phyloP scores from a whole-genome alignment of 192 early-diverging fungal genomes.

The Rhizophagus prolifer region DNA sequence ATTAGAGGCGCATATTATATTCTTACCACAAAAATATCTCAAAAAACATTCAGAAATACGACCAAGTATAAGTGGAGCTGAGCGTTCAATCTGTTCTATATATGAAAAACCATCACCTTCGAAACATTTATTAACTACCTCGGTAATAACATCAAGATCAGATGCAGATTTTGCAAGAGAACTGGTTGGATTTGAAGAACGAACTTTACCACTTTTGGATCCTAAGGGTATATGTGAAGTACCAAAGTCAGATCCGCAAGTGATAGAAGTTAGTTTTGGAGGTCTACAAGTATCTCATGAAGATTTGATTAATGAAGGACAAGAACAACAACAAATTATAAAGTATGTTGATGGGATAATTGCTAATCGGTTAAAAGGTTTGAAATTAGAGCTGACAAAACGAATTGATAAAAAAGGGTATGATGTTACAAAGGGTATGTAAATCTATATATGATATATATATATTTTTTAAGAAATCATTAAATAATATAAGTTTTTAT shows the following conservation, averaged over 20 bases:
- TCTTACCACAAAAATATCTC: conserved; percentile 36
- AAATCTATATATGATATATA: too few relatives aligned
- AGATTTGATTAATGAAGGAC: neutral
- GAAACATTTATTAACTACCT: conserved; percentile 33
- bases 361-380: conserved; percentile 33
- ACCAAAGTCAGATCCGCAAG: conserved; percentile 33
- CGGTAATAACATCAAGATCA: conserved; percentile 40
- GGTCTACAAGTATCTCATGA: conserved; percentile 8
- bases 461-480: neutral
- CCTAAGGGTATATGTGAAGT: conserved; percentile 48
- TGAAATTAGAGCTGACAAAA: conserved; percentile 41
- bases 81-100: conserved; percentile 23
- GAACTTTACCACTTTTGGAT: conserved; percentile 29
- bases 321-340: conserved; percentile 23
- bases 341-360: conserved; percentile 40
- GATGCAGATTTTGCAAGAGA: conserved; percentile 53
- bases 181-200: conserved; percentile 40
- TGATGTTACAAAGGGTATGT: conserved; percentile 43
- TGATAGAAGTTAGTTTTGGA: conserved; percentile 40
- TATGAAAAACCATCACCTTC: conserved; percentile 30
- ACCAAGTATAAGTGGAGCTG: neutral
- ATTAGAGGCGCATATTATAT: conserved; percentile 60
- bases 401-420: conserved; percentile 24
- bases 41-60: conserved; percentile 3
- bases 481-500: neutral